Percentiles rank a stretch among this genome's conserved stretches.
Conservation (phyloP, 129 eudicot genomes). For the Deinandra increscens region DNA sequence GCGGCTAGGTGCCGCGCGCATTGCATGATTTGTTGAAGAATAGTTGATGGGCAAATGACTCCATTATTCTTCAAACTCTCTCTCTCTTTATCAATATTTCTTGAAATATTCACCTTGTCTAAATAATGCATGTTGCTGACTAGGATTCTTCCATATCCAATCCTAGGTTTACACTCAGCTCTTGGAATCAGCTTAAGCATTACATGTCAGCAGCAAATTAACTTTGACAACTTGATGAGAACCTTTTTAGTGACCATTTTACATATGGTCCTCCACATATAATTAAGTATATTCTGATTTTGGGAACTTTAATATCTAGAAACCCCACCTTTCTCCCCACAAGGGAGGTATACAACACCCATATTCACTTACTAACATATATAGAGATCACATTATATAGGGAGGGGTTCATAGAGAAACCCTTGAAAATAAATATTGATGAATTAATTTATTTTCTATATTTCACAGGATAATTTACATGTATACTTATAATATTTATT, state of each 20-base stretch:
- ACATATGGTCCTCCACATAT: constrained; percentile 28
- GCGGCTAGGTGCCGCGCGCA: constrained; percentile 34
- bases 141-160: constrained; percentile 33
- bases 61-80: constrained; percentile 31
- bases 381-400: too few relatives aligned
- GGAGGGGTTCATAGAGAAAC: too few relatives aligned
- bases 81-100: constrained; percentile 5
- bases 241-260: constrained; percentile 39
- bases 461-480: too few relatives aligned
- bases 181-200: constrained; percentile 32
- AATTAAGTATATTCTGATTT: constrained; percentile 43
- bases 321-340: constrained; percentile 24
- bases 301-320: constrained; percentile 10
- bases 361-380: neutral
- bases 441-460: too few relatives aligned
- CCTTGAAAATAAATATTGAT: too few relatives aligned
- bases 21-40: constrained; percentile 14
- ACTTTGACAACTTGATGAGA: constrained; percentile 29
- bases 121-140: constrained; percentile 23
- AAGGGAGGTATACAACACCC: constrained; percentile 18
- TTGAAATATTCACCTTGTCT: constrained; percentile 41
- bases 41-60: constrained; percentile 25
- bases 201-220: constrained; percentile 26
- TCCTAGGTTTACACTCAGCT: constrained; percentile 28
- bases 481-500: too few relatives aligned